phyloP scores from a whole-genome alignment of 352 stramenopile species.

The Blastocystis sp. region DNA sequence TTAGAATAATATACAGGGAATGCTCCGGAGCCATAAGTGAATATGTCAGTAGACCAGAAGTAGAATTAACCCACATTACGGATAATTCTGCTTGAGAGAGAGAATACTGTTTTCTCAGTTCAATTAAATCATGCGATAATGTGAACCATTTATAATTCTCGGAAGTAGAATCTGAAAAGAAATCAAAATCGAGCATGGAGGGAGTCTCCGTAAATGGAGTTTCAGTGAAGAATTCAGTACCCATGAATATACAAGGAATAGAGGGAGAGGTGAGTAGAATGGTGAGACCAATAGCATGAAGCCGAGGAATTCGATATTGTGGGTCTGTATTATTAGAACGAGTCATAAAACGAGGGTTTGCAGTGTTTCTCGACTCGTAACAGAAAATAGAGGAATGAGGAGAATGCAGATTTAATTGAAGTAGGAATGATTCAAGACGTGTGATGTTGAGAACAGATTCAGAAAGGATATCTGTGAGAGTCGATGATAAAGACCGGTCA shows the following conservation, averaged over 20 bases:
- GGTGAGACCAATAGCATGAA: neutral
- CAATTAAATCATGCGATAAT: neutral
- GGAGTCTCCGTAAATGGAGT: neutral
- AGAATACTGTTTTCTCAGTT: neutral
- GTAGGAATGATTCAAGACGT: neutral
- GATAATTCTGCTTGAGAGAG: neutral
- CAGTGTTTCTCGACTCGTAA: constrained; percentile 9
- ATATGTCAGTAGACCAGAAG: neutral
- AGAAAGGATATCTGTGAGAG: neutral
- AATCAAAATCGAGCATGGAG: neutral
- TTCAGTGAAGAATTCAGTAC: constrained; percentile 46
- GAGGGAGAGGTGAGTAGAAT: neutral
- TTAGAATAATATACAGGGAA: neutral
- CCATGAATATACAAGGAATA: constrained; percentile 46
- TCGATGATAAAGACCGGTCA: neutral
- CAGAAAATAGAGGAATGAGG: neutral
- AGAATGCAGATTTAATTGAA: neutral
- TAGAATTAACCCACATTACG: neutral
- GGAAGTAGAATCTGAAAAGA: neutral
- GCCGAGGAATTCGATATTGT: neutral
- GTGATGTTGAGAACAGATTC: neutral
- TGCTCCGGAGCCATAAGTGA: neutral
- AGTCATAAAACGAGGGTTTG: neutral
- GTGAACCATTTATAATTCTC: neutral
- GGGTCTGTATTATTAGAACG: neutral